Conservation (phyloP, 2,329 filamentous ascomycete genomes). For the Diaporthe nobilis region DNA sequence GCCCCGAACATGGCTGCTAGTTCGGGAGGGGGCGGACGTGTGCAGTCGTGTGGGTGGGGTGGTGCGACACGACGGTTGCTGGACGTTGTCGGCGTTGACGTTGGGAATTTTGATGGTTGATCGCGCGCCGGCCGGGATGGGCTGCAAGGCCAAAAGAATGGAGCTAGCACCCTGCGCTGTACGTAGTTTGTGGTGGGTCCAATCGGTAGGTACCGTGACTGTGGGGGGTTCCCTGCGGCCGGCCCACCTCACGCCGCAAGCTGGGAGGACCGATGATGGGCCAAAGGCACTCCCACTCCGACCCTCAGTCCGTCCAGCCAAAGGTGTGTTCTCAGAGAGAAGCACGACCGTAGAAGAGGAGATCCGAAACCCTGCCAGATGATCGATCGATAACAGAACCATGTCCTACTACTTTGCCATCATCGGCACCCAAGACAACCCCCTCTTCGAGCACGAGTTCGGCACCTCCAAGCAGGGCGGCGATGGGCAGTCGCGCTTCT, state of each 20-base stretch:
- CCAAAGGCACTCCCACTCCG: neutral
- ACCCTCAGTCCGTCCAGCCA: neutral
- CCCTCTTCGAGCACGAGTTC: conserved; percentile 97
- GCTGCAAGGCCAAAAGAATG: conserved; percentile 1
- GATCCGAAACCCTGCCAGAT: conserved; percentile 30
- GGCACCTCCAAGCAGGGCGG: conserved; percentile 96
- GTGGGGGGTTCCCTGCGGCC: neutral
- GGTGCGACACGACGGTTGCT: neutral
- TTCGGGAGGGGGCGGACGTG: too few relatives aligned
- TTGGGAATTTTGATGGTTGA: conserved; percentile 23
- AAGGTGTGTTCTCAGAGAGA: neutral
- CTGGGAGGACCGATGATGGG: neutral
- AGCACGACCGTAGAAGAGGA: neutral
- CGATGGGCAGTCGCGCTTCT: conserved; percentile 91
- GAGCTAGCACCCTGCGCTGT: conserved; percentile 20
- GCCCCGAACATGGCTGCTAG: conserved; percentile 80
- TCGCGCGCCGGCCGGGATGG: conserved; percentile 27
- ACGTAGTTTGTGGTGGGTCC: conserved; percentile 11
- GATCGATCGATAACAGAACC: conserved; percentile 52
- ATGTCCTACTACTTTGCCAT: conserved; percentile 99
- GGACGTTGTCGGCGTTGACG: conserved; percentile 14
- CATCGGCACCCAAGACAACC: conserved; percentile 94
- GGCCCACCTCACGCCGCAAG: conserved; percentile 25
- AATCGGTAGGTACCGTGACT: conserved; percentile 35
- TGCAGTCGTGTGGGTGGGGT: neutral